phyloP scores from a whole-genome alignment of 1,139 yeast species.

The Pichia sp. region DNA sequence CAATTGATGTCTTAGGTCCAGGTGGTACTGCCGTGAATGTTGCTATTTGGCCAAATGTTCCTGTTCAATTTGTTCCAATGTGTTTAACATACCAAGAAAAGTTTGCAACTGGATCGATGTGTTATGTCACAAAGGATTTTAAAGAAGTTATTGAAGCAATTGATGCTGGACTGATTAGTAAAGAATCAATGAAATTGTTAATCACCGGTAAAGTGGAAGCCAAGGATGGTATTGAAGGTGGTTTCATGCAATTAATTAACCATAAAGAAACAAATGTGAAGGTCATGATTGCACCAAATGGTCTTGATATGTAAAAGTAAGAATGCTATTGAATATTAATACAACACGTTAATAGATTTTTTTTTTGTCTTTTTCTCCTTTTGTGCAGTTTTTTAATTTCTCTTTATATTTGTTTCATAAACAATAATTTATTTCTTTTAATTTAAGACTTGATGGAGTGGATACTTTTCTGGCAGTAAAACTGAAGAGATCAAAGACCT shows the following conservation, averaged over 20 bases:
- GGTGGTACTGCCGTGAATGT: constrained; percentile 57
- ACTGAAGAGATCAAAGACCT: too few relatives aligned
- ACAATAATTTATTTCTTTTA: too few relatives aligned
- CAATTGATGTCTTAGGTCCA: constrained; percentile 44
- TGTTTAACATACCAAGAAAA: constrained; percentile 33
- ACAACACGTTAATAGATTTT: too few relatives aligned
- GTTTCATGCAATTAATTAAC: constrained; percentile 29
- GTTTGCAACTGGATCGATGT: constrained; percentile 34
- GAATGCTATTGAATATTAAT: too few relatives aligned
- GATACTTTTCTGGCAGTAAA: too few relatives aligned
- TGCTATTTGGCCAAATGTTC: constrained; percentile 46
- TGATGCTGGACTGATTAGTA: constrained; percentile 25
- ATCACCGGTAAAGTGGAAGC: constrained; percentile 31
- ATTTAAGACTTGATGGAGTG: too few relatives aligned
- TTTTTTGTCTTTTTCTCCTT: too few relatives aligned
- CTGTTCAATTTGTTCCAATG: constrained; percentile 32
- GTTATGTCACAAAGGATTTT: constrained; percentile 33
- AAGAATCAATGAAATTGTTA: constrained; percentile 25
- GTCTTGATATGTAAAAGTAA: constrained; percentile 11
- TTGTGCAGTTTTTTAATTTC: too few relatives aligned
- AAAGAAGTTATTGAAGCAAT: constrained; percentile 30
- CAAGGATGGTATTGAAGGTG: constrained; percentile 31
- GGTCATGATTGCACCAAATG: constrained; percentile 29
- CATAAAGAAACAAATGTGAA: constrained; percentile 34
- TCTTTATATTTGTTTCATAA: too few relatives aligned